A percentile compares a stretch with the other conserved stretches of the same genome.
phyloP scores from a whole-genome alignment of 2,329 filamentous ascomycete species.

The Paecilomyces sp. region DNA sequence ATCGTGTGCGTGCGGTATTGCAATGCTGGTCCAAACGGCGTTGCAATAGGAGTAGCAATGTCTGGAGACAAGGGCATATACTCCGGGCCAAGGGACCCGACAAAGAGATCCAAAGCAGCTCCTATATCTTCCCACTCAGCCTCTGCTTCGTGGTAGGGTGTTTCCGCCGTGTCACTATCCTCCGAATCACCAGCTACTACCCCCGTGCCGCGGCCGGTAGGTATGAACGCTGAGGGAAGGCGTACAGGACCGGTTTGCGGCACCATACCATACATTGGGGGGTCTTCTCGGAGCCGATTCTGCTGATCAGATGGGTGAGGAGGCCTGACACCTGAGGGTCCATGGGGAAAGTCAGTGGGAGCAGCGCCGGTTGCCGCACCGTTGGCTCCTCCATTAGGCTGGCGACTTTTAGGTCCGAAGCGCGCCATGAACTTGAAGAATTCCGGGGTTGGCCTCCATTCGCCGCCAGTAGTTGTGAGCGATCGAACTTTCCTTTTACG shows the following conservation, averaged over 20 bases:
- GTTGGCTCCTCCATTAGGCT: slow-evolving; percentile 6
- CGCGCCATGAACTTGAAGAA: slow-evolving; percentile 35
- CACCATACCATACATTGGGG: slow-evolving; percentile 44
- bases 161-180: slow-evolving; percentile 52
- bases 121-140: slow-evolving; percentile 62
- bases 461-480: slow-evolving; percentile 51
- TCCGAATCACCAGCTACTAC: slow-evolving; percentile 29
- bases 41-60: slow-evolving; percentile 51
- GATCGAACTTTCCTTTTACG: slow-evolving; percentile 68
- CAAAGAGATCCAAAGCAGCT: slow-evolving; percentile 36
- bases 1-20: slow-evolving; percentile 85
- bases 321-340: slow-evolving; percentile 2
- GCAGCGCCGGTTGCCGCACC: not conserved
- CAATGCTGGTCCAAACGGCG: slow-evolving; percentile 75
- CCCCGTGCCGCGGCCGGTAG: slow-evolving; percentile 31
- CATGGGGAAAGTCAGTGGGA: not conserved
- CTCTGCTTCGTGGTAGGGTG: slow-evolving; percentile 61
- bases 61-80: slow-evolving; percentile 71
- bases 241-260: slow-evolving; percentile 32
- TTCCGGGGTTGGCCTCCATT: slow-evolving; percentile 48
- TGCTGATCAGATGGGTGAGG: slow-evolving; percentile 4
- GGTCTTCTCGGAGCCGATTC: slow-evolving; percentile 13
- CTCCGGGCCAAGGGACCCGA: slow-evolving; percentile 59
- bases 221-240: slow-evolving; percentile 47
- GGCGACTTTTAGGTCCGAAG: slow-evolving; percentile 10